Conservation (phyloP, 345 rosid species). For the Linum lewisii region DNA sequence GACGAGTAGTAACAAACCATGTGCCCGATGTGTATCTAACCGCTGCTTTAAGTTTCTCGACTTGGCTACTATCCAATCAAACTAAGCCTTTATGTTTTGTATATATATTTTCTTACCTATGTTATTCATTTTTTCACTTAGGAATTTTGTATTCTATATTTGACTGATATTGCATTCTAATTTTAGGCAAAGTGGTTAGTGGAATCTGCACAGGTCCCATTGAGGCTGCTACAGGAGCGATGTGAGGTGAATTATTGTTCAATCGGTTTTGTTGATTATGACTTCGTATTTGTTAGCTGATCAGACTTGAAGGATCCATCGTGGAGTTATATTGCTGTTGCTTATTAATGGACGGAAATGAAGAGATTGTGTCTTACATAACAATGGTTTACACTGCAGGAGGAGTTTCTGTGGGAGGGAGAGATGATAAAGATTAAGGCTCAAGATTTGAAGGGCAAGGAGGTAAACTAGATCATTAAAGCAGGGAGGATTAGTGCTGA, state of each 20-base stretch:
- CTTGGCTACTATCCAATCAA: not conserved
- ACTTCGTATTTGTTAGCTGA: not conserved
- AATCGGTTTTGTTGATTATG: conserved; percentile 1
- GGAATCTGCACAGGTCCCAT: conserved; percentile 73
- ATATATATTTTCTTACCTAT: not conserved
- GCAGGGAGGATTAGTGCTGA: not conserved
- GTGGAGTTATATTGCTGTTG: not conserved
- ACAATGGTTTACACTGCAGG: conserved; percentile 35
- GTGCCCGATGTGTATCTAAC: not conserved
- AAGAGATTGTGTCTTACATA: not conserved
- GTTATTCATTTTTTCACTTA: not conserved
- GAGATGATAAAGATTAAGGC: conserved; percentile 97
- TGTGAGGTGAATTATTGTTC: conserved; percentile 54
- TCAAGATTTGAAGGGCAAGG: conserved; percentile 96
- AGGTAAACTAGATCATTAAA: conserved; percentile 38
- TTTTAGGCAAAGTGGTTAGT: conserved; percentile 90
- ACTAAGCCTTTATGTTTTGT: not conserved
- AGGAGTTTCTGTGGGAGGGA: conserved; percentile 95
- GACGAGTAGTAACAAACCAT: not conserved
- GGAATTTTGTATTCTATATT: not conserved
- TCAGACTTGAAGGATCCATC: not conserved
- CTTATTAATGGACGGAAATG: not conserved
- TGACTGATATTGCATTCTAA: not conserved
- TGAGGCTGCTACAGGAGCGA: conserved; percentile 91
- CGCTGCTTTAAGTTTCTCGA: not conserved